Percentiles rank a stretch among this genome's conserved stretches.
Conservation (phyloP, 306 rosid species). For the Purshia tridentata region DNA sequence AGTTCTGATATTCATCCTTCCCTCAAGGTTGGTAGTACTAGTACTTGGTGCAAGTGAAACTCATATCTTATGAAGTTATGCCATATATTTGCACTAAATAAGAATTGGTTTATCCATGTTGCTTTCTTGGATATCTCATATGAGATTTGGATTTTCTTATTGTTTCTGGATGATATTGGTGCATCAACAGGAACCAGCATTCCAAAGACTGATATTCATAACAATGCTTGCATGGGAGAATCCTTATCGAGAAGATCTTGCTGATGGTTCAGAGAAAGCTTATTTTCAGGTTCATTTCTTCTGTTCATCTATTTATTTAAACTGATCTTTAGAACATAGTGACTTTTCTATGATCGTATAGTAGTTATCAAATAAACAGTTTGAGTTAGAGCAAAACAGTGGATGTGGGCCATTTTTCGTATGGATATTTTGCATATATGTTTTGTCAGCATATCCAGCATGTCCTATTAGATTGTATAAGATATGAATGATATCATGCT, state of each 20-base stretch:
- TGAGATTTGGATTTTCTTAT: background rate
- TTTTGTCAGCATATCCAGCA: background rate
- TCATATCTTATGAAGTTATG: background rate
- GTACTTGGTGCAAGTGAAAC: background rate
- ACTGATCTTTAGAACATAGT: background rate
- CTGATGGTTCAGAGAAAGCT: constrained; percentile 56
- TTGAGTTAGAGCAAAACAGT: background rate
- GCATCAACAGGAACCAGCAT: constrained; percentile 76
- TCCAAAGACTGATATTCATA: constrained; percentile 81
- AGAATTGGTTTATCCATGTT: background rate
- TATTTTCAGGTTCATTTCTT: constrained; percentile 63
- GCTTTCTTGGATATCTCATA: constrained; percentile 1
- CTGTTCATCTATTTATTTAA: background rate
- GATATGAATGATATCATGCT: background rate
- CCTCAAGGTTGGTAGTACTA: constrained; percentile 55
- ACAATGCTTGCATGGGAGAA: constrained; percentile 98
- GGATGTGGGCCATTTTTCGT: too few species aligned
- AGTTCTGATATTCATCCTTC: constrained; percentile 81
- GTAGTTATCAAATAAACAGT: background rate
- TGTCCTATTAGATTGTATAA: background rate
- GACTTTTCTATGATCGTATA: background rate
- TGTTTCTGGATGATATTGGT: constrained; percentile 27
- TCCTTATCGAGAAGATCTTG: constrained; percentile 57
- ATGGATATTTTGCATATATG: background rate
- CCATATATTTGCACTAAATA: background rate